Evolutionary conservation across 108 stramenopile genomes (phyloP).

Genomic region (Skeletonema potamos): DNA sequence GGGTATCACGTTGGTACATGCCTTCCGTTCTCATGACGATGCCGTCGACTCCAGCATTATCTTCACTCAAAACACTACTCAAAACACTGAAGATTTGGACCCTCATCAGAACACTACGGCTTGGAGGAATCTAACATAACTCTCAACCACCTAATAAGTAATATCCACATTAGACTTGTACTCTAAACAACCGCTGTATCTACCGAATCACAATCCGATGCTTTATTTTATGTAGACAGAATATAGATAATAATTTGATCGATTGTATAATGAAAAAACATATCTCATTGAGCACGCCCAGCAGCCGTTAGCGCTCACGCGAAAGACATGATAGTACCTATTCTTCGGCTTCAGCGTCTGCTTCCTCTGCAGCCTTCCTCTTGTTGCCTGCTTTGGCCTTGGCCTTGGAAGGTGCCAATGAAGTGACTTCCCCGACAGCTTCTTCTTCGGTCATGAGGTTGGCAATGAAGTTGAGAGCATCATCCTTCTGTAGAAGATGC

Average conservation of each 20-base stretch:
- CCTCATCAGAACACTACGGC: neutral
- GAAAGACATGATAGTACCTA: neutral
- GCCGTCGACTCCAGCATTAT: neutral
- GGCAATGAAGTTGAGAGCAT: constrained; percentile 85
- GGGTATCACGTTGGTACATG: neutral
- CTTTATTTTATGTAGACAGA: constrained; percentile 1
- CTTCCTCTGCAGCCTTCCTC: constrained; percentile 36
- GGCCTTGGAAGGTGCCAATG: constrained; percentile 51
- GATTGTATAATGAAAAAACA: neutral
- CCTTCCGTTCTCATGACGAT: neutral
- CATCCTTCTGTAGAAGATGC: constrained; percentile 80
- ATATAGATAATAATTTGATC: neutral
- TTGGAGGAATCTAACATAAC: neutral
- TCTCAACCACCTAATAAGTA: too few species aligned
- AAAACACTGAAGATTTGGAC: neutral
- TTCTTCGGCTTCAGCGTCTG: neutral
- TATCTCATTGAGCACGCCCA: neutral
- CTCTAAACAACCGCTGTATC: neutral
- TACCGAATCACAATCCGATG: neutral
- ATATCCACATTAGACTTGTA: too few species aligned
- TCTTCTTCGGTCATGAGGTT: constrained; percentile 91
- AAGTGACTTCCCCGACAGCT: constrained; percentile 71
- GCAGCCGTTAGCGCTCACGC: neutral
- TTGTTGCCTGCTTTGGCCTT: constrained; percentile 40
- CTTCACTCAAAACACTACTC: neutral